These are phyloP conservation scores for Diplodia intermedia DNA, from an alignment of 2,329 filamentous ascomycete species.

Conservation along the genomic window DNA sequence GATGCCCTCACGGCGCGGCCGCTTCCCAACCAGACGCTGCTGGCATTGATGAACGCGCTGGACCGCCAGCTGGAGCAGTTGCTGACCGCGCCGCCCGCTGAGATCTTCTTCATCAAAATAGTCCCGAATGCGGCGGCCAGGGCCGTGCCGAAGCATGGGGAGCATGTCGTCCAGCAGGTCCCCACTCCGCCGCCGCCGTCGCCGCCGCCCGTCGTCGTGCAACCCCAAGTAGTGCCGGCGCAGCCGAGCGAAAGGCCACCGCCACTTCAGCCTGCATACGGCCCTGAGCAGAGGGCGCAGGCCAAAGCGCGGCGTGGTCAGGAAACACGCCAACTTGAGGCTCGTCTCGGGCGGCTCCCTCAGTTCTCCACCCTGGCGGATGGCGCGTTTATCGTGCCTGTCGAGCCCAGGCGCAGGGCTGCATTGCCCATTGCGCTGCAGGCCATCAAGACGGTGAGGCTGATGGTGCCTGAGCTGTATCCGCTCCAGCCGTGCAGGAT, in stretches of 20 bases:
- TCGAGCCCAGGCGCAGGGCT: constrained; percentile 68
- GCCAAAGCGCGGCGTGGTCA: constrained; percentile 69
- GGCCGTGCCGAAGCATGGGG: constrained; percentile 20
- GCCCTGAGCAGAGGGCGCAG: constrained; percentile 63
- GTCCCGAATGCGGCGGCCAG: constrained; percentile 33
- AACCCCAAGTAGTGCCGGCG: constrained; percentile 18
- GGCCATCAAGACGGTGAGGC: constrained; percentile 67
- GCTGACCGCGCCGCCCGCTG: constrained; percentile 69
- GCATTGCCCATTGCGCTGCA: constrained; percentile 69
- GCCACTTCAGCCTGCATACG: constrained; percentile 27
- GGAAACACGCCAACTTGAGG: constrained; percentile 76
- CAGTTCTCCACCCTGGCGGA: constrained; percentile 73
- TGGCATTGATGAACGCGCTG: constrained; percentile 71
- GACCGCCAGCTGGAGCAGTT: constrained; percentile 76
- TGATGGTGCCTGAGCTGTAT: constrained; percentile 75
- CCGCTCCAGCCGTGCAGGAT: constrained; percentile 72
- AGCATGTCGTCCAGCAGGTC: constrained; percentile 10
- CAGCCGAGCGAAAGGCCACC: constrained; percentile 22
- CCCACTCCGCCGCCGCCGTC: constrained; percentile 3
- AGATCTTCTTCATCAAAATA: constrained; percentile 38
- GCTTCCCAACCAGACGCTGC: constrained; percentile 63
- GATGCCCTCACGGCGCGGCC: constrained; percentile 65
- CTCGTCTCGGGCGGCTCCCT: constrained; percentile 72
- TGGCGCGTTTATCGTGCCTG: constrained; percentile 72
- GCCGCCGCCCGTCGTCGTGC: constrained; percentile 6